Evolutionary conservation across 2,329 filamentous ascomycete species (phyloP), one percentile per base, ranked within the genome.

Genomic region (Metarhizium rileyi): DNA sequence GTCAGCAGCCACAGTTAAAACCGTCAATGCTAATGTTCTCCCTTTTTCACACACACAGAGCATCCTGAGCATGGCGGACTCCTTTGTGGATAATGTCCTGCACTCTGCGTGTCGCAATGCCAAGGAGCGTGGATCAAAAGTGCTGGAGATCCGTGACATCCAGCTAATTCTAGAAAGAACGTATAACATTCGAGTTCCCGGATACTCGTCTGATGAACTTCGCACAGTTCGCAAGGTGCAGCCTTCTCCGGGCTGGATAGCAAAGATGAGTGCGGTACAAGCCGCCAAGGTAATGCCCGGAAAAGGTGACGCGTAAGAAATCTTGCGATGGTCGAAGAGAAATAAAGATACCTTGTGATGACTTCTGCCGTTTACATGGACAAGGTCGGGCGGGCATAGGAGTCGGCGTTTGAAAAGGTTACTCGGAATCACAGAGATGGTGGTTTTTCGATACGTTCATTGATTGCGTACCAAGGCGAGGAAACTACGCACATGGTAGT

Each of bases 221-320:
- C 84, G 93, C 50, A 96, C 90, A 0, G 91, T 97, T 27, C 84
- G 90, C 65, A 96, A 96, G 73, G 86, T 94, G 48, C 86, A 93
- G 64, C 93, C 93, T 2, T 84, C 89, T 20, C 74, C 85, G 16
- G 87, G 83, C 22, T 98, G 93, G 90, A 91, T 93, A 54, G 85
- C 87, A 57, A 98, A 98, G 76, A 94, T 98, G 85, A 91, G 90
- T 61, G 91, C 93, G 23, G 86, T 98, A 16, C 90, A 95, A 69
- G 91, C 90, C 2, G 89, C 90, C 44, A 97, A 97, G 73, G 90
- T 84, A 43, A 84, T 79, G 68, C 74, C 80, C 4, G 77, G 79
- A 23, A 80, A 79, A 65, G 72, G 74, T 45, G 76, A 80, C n/a
- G 14, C 50, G 6, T 57, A 33, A 45, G 12, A 20, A 3, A 25